phyloP scores from a whole-genome alignment of 371 early-diverging fungal genomes.

The Mortierella sp. region DNA sequence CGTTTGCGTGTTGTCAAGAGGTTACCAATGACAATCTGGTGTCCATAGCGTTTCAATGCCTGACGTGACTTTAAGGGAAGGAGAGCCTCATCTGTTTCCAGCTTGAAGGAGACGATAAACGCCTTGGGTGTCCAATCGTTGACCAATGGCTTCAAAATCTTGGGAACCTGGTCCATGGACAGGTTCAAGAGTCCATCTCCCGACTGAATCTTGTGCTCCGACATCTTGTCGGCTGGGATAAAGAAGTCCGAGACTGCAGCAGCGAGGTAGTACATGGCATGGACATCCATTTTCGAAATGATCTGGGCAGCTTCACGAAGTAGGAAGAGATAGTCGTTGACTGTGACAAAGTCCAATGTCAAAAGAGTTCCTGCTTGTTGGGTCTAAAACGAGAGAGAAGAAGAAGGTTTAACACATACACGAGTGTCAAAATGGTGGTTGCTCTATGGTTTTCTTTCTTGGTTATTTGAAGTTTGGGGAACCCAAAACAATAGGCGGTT shows the following conservation, averaged over 20 bases:
- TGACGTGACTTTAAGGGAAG: conserved; percentile 84
- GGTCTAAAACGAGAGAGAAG: conserved; percentile 52
- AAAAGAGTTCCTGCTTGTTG: conserved; percentile 74
- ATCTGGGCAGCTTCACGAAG: conserved; percentile 79
- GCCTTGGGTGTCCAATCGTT: conserved; percentile 89
- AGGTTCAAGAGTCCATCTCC: conserved; percentile 84
- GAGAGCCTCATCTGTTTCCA: conserved; percentile 92
- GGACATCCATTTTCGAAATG: conserved; percentile 70
- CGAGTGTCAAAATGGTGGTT: no score
- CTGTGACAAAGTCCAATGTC: conserved; percentile 87
- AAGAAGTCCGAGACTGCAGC: conserved; percentile 99
- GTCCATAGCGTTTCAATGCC: conserved; percentile 90
- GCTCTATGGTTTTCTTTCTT: no score
- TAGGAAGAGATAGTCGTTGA: conserved; percentile 93
- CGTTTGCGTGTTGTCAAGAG: conserved; percentile 89
- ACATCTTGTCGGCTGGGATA: conserved; percentile 91
- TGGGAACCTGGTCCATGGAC: conserved; percentile 95
- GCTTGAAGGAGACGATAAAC: conserved; percentile 96
- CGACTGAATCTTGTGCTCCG: conserved; percentile 91
- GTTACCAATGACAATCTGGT: conserved; percentile 97
- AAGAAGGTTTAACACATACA: not conserved
- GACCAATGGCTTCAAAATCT: conserved; percentile 92
- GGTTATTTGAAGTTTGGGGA: no score
- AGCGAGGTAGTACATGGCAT: conserved; percentile 95
- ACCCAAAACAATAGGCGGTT: not conserved